phyloP scores from a whole-genome alignment of 192 early-diverging fungal genomes.

The Umbelopsis ramanniana region DNA sequence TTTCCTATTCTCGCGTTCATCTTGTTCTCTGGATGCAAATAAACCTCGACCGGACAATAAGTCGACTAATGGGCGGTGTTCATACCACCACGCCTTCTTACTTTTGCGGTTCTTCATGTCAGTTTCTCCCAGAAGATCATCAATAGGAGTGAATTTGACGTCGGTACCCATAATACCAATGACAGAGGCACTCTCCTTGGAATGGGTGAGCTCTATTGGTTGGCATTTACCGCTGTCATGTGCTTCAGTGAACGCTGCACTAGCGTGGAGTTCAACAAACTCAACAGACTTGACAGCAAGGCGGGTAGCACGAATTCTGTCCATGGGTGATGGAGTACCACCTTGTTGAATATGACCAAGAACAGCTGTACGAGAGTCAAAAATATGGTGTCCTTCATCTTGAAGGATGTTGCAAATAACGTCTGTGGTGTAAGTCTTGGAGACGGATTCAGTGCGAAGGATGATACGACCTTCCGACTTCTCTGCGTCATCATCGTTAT shows the following conservation, averaged over 20 bases:
- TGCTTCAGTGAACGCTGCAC: slow-evolving; percentile 42
- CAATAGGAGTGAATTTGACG: slow-evolving; percentile 74
- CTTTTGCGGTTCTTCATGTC: slow-evolving; percentile 82
- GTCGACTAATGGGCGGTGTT: slow-evolving; percentile 61
- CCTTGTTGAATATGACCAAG: slow-evolving; percentile 98
- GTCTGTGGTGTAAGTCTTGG: slow-evolving; percentile 87
- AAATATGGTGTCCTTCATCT: slow-evolving; percentile 86
- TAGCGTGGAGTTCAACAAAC: slow-evolving; percentile 77
- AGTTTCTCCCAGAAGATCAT: slow-evolving; percentile 65
- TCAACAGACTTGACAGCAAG: slow-evolving; percentile 82
- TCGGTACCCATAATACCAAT: slow-evolving; percentile 85
- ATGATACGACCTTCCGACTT: slow-evolving; percentile 86
- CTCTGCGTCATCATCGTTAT: slow-evolving; percentile 71
- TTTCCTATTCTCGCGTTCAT: background rate
- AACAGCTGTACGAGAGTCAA: slow-evolving; percentile 87
- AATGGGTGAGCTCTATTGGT: slow-evolving; percentile 59
- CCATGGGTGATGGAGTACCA: slow-evolving; percentile 86
- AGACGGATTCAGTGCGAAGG: slow-evolving; percentile 77
- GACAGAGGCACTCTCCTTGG: slow-evolving; percentile 67
- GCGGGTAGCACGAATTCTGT: slow-evolving; percentile 88
- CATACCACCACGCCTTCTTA: slow-evolving; percentile 70
- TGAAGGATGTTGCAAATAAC: slow-evolving; percentile 85
- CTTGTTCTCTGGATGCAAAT: slow-evolving; percentile 24
- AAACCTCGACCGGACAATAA: slow-evolving; percentile 61
- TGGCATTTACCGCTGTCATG: slow-evolving; percentile 46